These are phyloP conservation scores for Stevia rebaudiana DNA, from an alignment of 140 eudicot species.

Conservation along the genomic window DNA sequence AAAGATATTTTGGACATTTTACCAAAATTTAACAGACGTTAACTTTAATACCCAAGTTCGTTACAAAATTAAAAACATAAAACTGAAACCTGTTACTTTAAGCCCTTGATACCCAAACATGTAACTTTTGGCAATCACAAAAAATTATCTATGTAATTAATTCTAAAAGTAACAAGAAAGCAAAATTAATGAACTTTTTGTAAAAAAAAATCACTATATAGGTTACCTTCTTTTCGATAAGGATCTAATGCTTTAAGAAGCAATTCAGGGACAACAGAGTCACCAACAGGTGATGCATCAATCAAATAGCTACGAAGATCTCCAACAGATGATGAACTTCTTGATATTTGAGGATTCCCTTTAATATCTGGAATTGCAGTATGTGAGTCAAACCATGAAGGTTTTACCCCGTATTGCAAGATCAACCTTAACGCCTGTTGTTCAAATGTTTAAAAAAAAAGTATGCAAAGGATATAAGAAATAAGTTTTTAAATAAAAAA, in stretches of 20 bases:
- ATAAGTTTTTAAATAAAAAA: background rate
- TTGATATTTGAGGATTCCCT: constrained; percentile 37
- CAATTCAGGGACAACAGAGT: constrained; percentile 88
- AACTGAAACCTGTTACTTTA: no score
- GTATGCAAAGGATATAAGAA: background rate
- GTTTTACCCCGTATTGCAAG: constrained; percentile 88
- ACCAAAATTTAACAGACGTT: no score
- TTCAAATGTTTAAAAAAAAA: background rate
- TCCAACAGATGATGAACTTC: constrained; percentile 48
- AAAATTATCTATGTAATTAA: no score
- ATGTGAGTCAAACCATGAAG: constrained; percentile 70
- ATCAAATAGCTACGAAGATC: constrained; percentile 89
- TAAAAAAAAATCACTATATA: background rate
- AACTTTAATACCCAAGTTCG: no score
- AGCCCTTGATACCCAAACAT: no score
- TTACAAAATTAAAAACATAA: no score
- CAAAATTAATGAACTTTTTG: constrained; percentile 15
- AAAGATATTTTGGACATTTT: no score
- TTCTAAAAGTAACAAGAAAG: background rate
- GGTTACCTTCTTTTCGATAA: constrained; percentile 76
- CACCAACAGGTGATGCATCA: constrained; percentile 64
- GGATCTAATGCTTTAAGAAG: constrained; percentile 96
- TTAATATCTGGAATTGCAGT: constrained; percentile 30
- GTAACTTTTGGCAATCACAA: no score
- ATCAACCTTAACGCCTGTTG: constrained; percentile 78